phyloP scores from a whole-genome alignment of 2,329 filamentous ascomycete species.

The Fusarium sp. region DNA sequence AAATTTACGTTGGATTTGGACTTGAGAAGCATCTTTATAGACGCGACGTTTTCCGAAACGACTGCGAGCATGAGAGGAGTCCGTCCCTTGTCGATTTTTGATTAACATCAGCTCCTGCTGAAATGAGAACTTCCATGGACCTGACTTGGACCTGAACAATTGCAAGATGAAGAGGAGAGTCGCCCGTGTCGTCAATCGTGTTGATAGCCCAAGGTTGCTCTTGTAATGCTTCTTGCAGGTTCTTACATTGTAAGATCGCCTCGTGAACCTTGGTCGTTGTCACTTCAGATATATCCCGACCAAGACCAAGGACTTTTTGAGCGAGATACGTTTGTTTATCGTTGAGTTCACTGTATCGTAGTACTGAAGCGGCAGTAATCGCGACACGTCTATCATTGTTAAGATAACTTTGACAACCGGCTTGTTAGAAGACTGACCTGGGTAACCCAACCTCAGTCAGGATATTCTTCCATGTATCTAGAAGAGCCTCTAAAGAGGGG shows the following conservation, averaged over 20 bases:
- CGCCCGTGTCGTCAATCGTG: background rate
- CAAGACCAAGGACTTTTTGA: background rate
- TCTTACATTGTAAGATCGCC: background rate
- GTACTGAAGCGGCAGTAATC: fast-evolving
- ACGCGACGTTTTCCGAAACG: fast-evolving
- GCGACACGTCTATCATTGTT: background rate
- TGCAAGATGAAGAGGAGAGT: background rate
- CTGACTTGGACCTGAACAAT: fast-evolving
- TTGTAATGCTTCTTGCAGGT: background rate
- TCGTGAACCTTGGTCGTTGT: background rate
- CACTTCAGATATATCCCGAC: background rate
- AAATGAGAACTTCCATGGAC: conserved; percentile 1
- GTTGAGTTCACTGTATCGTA: fast-evolving
- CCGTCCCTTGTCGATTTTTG: fast-evolving
- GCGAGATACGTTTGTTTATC: background rate
- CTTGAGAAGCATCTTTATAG: background rate
- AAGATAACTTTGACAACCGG: fast-evolving
- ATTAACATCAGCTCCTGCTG: conserved; percentile 14
- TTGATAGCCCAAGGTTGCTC: conserved; percentile 17
- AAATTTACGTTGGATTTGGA: background rate
- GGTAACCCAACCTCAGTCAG: conserved; percentile 1
- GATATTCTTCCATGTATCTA: background rate
- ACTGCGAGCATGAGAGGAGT: conserved; percentile 6
- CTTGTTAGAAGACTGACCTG: background rate
- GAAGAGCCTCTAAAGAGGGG: background rate